Base-by-base conservation (phyloP, 257 asterid species). In the Przewalskia tangutica region DNA sequence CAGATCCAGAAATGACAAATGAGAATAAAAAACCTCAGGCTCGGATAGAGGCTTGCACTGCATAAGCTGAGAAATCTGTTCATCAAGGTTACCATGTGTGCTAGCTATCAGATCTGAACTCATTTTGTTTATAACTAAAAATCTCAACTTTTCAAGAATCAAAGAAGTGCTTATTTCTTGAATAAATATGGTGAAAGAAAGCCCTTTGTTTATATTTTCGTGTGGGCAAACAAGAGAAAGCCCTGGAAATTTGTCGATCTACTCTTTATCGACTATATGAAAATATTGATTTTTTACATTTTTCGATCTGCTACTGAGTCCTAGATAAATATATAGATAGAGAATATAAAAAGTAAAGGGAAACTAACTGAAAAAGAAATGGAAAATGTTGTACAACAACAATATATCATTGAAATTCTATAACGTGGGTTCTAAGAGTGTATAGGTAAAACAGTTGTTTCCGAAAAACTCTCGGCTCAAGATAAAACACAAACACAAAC, bases 41-140 rank as follows among this genome's bases (percentile, higher is more conserved):
- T 95, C 98, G 38, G 97, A 85, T 81, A 95, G 86, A 68, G 98
- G 98, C 84, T 95, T 95, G 97, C 98, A 95, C 88, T 93, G 98
- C 94, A 91, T 92, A 83, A 95, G 97, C 92, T 95, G 98, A 77
- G 88, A 86, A 92, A 95, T 93, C 90, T 95, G 97, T 84, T 95
- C 93, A 86, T 95, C 98, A 85, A 93, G 92, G 82, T 93, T 95
- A 23, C 97, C 97, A 88, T 89, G 88, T 5, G 97, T 84, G 89
- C 88, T 91, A 84, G 91, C 89, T 82, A 88, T 89, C 95, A 92
- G 98, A 95, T 93, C 98, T 89, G 90, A 85, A 84, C 93, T 93
- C 98, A 95, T 93, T 80, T 89, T 88, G 81, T 27, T 27, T 68
- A 79, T 17, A 66, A 38, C 38, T 53, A 55, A 46, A 71, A 48